Percentiles rank a stretch among this genome's conserved stretches.
These are phyloP conservation scores for Excoecaria agallocha DNA, from an alignment of 345 rosid species.

Conservation along the genomic window DNA sequence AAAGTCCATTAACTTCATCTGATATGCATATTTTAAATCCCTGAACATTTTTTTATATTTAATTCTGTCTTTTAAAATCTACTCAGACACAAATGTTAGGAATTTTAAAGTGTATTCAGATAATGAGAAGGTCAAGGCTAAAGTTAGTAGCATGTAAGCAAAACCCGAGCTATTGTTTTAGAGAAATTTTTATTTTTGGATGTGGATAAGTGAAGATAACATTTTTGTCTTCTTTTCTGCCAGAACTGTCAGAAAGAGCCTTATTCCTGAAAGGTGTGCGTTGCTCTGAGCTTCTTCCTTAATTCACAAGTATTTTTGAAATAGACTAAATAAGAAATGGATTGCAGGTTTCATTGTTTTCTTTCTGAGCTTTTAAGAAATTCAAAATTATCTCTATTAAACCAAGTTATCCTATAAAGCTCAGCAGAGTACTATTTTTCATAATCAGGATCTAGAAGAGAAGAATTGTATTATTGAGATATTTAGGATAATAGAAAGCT, in stretches of 20 bases:
- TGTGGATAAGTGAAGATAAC: not conserved
- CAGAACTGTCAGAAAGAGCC: not conserved
- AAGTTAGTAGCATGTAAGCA: conserved; percentile 45
- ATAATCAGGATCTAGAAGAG: not conserved
- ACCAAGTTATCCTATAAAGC: not conserved
- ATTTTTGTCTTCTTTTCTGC: not conserved
- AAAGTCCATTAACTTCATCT: conserved; percentile 16
- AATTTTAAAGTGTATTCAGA: conserved; percentile 51
- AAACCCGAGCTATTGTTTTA: not conserved
- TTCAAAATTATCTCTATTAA: not conserved
- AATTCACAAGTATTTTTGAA: not conserved
- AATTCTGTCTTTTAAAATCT: not conserved
- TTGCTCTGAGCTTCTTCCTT: not conserved
- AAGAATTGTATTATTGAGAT: not conserved
- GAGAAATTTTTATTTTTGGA: not conserved
- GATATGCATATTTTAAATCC: not conserved
- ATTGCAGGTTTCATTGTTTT: not conserved
- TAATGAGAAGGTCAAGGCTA: conserved; percentile 35
- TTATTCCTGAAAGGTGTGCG: conserved; percentile 8
- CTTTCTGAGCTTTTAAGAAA: not conserved
- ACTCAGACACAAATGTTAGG: conserved; percentile 30
- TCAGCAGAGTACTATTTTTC: not conserved
- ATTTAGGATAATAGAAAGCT: not conserved
- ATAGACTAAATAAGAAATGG: not conserved
- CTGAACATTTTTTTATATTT: not conserved